phyloP scores from a whole-genome alignment of 371 early-diverging fungal genomes.

The Mucor mucedo region DNA sequence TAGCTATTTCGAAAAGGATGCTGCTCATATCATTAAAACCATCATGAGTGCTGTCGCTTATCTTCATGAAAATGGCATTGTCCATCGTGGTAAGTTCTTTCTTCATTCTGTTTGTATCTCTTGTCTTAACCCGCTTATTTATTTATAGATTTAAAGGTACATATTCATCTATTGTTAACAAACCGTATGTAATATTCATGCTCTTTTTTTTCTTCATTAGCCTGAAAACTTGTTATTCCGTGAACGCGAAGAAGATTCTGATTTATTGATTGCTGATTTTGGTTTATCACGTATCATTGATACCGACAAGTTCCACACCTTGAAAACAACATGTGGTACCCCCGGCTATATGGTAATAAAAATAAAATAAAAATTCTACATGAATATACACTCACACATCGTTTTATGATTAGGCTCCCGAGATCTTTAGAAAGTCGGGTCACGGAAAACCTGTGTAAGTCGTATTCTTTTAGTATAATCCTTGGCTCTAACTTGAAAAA shows the following conservation, averaged over 20 bases:
- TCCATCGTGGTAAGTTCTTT: slow-evolving; percentile 77
- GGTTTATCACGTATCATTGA: slow-evolving; percentile 87
- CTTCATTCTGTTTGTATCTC: neutral
- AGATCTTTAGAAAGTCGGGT: slow-evolving; percentile 74
- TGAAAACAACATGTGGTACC: slow-evolving; percentile 87
- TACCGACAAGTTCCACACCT: slow-evolving; percentile 73
- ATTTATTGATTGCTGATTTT: slow-evolving; percentile 88
- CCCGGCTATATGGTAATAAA: slow-evolving; percentile 78
- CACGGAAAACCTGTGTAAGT: slow-evolving; percentile 70
- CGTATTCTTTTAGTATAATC: neutral
- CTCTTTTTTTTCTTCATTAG: slow-evolving; percentile 34
- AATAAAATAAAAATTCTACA: too few species aligned
- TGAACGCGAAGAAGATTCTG: slow-evolving; percentile 69
- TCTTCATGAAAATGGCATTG: slow-evolving; percentile 84
- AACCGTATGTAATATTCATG: neutral
- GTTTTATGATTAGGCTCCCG: slow-evolving; percentile 65
- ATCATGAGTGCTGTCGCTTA: slow-evolving; percentile 81
- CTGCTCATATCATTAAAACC: slow-evolving; percentile 79
- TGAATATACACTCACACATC: too few species aligned
- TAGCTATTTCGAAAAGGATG: slow-evolving; percentile 86
- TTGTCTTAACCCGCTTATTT: neutral
- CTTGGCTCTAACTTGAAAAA: neutral
- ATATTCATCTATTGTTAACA: neutral
- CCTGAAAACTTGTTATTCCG: slow-evolving; percentile 89
- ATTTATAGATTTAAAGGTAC: slow-evolving; percentile 55